phyloP scores from a whole-genome alignment of 768 basidiomycete species.

The Tylopilus felleus region DNA sequence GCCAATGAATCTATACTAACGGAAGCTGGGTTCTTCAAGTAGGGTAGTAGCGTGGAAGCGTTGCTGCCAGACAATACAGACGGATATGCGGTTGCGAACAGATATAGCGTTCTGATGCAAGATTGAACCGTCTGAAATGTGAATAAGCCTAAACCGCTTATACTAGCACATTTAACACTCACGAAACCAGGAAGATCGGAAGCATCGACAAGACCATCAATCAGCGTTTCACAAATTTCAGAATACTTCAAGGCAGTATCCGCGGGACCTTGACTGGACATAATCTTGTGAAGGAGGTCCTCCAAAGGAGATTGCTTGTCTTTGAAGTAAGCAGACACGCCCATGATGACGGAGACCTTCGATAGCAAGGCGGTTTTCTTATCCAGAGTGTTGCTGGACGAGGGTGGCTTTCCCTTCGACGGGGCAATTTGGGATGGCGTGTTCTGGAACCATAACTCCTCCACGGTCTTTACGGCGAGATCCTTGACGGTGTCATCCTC shows the following conservation, averaged over 20 bases:
- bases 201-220: slow-evolving; percentile 87
- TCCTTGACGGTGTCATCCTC: slow-evolving; percentile 97
- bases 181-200: slow-evolving; percentile 77
- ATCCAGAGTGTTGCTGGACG: slow-evolving; percentile 38
- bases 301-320: slow-evolving; percentile 84
- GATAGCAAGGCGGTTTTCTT: slow-evolving; percentile 53
- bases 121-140: slow-evolving; percentile 67
- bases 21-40: slow-evolving; percentile 77
- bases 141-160: not conserved
- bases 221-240: slow-evolving; percentile 80
- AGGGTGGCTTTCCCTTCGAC: slow-evolving; percentile 36
- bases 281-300: slow-evolving; percentile 79
- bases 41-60: slow-evolving; percentile 84
- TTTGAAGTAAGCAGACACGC: slow-evolving; percentile 75
- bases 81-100: slow-evolving; percentile 81
- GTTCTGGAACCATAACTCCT: slow-evolving; percentile 84
- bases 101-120: slow-evolving; percentile 80
- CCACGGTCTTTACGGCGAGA: slow-evolving; percentile 82
- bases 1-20: slow-evolving; percentile 41
- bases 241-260: slow-evolving; percentile 58
- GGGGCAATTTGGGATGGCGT: slow-evolving; percentile 28
- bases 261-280: slow-evolving; percentile 62
- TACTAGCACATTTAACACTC: slow-evolving; percentile 27
- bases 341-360: slow-evolving; percentile 83
- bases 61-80: slow-evolving; percentile 78